Percentiles rank a stretch among this genome's conserved stretches.
phyloP scores from a whole-genome alignment of 2,329 filamentous ascomycete species.

The Xylariaceae sp. region DNA sequence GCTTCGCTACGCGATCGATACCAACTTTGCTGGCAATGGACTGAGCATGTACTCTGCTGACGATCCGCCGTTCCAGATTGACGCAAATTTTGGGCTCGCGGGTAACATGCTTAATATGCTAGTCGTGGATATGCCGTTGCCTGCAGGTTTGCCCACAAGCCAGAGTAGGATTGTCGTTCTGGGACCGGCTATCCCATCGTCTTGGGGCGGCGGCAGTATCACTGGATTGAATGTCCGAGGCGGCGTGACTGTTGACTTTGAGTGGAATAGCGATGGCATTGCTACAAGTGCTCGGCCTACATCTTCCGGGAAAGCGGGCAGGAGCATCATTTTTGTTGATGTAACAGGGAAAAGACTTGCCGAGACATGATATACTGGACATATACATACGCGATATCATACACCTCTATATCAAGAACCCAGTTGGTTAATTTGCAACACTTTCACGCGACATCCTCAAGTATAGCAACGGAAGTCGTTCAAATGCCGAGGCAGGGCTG shows the following conservation, averaged over 20 bases:
- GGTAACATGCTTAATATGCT: conserved; percentile 50
- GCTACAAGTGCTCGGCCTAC: conserved; percentile 8
- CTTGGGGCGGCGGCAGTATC: conserved; percentile 43
- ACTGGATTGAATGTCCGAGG: conserved; percentile 42
- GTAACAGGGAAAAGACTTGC: conserved; percentile 5
- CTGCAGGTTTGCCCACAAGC: conserved; percentile 13
- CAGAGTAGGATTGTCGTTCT: conserved; percentile 37
- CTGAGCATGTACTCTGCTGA: conserved; percentile 48
- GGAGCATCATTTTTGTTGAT: conserved; percentile 7
- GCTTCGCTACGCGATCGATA: conserved; percentile 43
- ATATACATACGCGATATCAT: too few relatives aligned
- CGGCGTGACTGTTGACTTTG: conserved; percentile 40
- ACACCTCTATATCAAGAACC: too few relatives aligned
- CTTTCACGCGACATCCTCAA: too few relatives aligned
- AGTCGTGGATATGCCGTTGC: conserved; percentile 43
- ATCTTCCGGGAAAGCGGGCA: background rate
- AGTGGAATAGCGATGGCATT: conserved; percentile 34
- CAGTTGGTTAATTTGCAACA: too few relatives aligned
- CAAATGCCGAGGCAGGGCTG: too few relatives aligned
- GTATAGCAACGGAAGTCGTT: too few relatives aligned
- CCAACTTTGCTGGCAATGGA: conserved; percentile 48
- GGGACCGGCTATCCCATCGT: conserved; percentile 44
- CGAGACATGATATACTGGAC: background rate
- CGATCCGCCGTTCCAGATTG: conserved; percentile 52
- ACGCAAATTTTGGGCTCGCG: conserved; percentile 53